Base-by-base conservation (phyloP, 2,329 filamentous ascomycete species). In the Diaporthe citri region DNA sequence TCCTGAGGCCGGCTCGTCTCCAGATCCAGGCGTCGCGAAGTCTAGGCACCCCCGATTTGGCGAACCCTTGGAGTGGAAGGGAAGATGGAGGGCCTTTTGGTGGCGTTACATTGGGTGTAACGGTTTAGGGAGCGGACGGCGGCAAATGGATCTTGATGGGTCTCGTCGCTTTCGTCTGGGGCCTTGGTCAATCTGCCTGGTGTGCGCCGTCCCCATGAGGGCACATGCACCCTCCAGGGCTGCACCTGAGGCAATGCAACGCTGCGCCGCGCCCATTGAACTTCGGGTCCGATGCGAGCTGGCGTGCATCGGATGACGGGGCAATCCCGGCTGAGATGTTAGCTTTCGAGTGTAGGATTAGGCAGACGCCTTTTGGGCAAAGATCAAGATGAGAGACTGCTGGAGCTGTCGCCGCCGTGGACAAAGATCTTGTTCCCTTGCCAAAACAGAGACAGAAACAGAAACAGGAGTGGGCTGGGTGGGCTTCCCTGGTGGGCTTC, bases 201-300 rank as follows among this genome's bases (percentile, higher is more conserved):
- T 51, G 46, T 55, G 48, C 64, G 48, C 64, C 25, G 57, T 59
- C 71, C 48, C 69, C 69, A 64, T 57, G 69, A 72, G 64, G 51
- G 51, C 43, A 71, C 51, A 51, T 67, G 62, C 56, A 55, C 28
- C 41, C 39, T 57, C 55, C 46, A 60, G 70, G 64, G 66, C 59
- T 76, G 67, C 73, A 59, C 71, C 56, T 55, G 72, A 72, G 59
- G 74, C 66, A 66, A 74, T 76, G 66, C 72, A 60, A 76, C 74
- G 51, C 66, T 74, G 70, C 62, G 60, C 55, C 52, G 60, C 55
- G 46, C 34, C 48, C 46, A 41, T 64, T 36, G 25, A 52, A 46
- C 10, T 66, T 72, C 57, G 69, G 71, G 71, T 70, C 60, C 71
- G 70, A 73, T 73, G 71, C 55, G 41, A 66, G 43, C 31, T 76